Evolutionary conservation across 176 grass and related monocot genomes (phyloP).

Genomic region (Rhynchospora breviuscula): DNA sequence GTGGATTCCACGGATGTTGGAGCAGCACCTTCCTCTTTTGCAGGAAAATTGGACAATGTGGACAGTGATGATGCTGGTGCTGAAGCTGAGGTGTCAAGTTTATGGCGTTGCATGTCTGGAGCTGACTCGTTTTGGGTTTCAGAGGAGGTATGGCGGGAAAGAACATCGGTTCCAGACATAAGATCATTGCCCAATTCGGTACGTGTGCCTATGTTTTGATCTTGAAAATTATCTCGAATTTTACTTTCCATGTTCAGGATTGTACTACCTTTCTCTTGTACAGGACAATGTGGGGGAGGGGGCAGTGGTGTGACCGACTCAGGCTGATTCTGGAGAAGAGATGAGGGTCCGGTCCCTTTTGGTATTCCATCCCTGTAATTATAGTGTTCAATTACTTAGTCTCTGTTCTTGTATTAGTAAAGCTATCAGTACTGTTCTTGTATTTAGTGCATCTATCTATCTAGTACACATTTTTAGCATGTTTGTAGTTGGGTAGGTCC

Average conservation of each 20-base stretch:
- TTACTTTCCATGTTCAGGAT: too few relatives aligned
- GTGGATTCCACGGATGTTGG: slow-evolving; percentile 4
- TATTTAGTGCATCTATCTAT: too few relatives aligned
- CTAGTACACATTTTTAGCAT: too few relatives aligned
- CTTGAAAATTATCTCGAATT: too few relatives aligned
- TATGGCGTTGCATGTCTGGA: not conserved
- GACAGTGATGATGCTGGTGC: not conserved
- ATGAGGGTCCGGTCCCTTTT: slow-evolving; percentile 8
- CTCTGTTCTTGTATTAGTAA: too few relatives aligned
- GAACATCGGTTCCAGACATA: slow-evolving; percentile 1
- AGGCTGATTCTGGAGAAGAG: slow-evolving; percentile 21
- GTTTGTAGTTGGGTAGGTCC: too few relatives aligned
- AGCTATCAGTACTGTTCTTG: too few relatives aligned
- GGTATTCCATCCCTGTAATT: not conserved
- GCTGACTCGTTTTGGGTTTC: slow-evolving; percentile 18
- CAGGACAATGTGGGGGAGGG: too few relatives aligned
- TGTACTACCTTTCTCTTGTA: too few relatives aligned
- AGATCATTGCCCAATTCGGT: slow-evolving; percentile 21
- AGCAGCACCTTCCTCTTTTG: not conserved
- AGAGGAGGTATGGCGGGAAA: slow-evolving; percentile 28
- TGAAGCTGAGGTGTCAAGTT: not conserved
- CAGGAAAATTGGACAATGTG: slow-evolving; percentile 9
- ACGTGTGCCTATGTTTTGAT: slow-evolving; percentile 17
- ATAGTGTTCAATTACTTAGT: too few relatives aligned
- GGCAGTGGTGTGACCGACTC: too few relatives aligned